Percentiles rank a stretch among this genome's conserved stretches.
Evolutionary conservation across 495 filamentous ascomycete species (phyloP).

Genomic region (Polyplosphaeria fusca): DNA sequence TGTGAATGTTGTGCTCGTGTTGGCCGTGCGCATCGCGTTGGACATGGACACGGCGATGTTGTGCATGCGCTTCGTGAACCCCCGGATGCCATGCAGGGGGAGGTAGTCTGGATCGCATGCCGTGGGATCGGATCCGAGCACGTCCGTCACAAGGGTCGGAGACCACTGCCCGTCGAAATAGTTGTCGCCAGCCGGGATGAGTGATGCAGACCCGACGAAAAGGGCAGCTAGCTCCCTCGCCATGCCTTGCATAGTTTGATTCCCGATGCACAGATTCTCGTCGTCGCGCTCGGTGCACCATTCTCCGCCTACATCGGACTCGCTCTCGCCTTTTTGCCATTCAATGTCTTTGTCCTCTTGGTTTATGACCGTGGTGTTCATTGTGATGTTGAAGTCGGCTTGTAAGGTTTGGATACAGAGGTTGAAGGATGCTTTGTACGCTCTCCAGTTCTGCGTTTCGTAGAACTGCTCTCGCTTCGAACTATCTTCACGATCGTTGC

Average conservation of each 20-base stretch:
- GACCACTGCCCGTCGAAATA: not conserved
- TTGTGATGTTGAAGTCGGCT: not conserved
- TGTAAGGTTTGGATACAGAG: not conserved
- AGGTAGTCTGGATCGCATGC: not conserved
- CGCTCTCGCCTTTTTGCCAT: not conserved
- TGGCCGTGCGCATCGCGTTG: not conserved
- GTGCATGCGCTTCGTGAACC: not conserved
- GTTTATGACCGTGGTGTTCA: not conserved
- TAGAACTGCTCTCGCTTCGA: no score
- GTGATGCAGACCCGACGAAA: not conserved
- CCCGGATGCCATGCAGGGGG: not conserved
- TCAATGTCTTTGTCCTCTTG: not conserved
- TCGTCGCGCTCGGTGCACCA: not conserved
- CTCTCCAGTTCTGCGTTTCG: conserved; percentile 5
- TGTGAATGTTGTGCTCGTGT: not conserved
- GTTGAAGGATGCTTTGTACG: not conserved
- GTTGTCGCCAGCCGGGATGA: not conserved
- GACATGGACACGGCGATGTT: not conserved
- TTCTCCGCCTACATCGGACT: not conserved
- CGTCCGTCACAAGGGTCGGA: not conserved
- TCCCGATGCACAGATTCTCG: not conserved
- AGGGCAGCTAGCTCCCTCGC: not conserved
- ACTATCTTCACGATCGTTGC: no score
- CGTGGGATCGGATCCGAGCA: not conserved
- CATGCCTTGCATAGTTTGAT: not conserved